These are phyloP conservation scores for Imleria badia DNA, from an alignment of 768 basidiomycete genomes.

Conservation along the genomic window DNA sequence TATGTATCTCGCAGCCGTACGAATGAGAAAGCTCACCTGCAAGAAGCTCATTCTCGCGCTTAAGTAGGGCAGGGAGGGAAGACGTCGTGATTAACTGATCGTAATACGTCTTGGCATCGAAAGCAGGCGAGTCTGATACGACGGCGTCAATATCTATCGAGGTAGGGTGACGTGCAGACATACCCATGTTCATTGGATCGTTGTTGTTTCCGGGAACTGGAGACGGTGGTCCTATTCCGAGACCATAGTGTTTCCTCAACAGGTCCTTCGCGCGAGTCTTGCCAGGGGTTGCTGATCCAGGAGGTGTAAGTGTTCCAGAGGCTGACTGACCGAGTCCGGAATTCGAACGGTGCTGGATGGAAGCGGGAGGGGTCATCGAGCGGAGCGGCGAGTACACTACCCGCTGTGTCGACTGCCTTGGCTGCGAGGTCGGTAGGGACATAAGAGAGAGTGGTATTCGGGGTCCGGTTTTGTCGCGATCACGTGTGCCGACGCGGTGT, in stretches of 20 bases:
- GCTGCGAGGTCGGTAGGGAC: slow-evolving; percentile 20
- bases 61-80: slow-evolving; percentile 69
- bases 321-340: slow-evolving; percentile 21
- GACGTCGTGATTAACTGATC: slow-evolving; percentile 84
- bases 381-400: slow-evolving; percentile 47
- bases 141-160: slow-evolving; percentile 1
- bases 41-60: slow-evolving; percentile 79
- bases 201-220: slow-evolving; percentile 53
- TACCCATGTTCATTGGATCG: slow-evolving; percentile 84
- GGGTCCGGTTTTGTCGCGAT: slow-evolving; percentile 13
- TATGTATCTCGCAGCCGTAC: not conserved
- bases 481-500: slow-evolving; percentile 23
- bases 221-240: slow-evolving; percentile 72
- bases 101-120: slow-evolving; percentile 83
- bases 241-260: slow-evolving; percentile 83
- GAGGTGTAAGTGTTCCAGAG: slow-evolving; percentile 26
- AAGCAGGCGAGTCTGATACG: slow-evolving; percentile 68
- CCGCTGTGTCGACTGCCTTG: slow-evolving; percentile 31
- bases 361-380: slow-evolving; percentile 36
- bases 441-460: not conserved
- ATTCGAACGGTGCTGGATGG: slow-evolving; percentile 14
- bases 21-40: slow-evolving; percentile 43
- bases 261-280: slow-evolving; percentile 72
- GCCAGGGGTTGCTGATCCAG: slow-evolving; percentile 31
- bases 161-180: slow-evolving; percentile 16